phyloP scores from a whole-genome alignment of 768 basidiomycete genomes.

The Royoungia palumana region DNA sequence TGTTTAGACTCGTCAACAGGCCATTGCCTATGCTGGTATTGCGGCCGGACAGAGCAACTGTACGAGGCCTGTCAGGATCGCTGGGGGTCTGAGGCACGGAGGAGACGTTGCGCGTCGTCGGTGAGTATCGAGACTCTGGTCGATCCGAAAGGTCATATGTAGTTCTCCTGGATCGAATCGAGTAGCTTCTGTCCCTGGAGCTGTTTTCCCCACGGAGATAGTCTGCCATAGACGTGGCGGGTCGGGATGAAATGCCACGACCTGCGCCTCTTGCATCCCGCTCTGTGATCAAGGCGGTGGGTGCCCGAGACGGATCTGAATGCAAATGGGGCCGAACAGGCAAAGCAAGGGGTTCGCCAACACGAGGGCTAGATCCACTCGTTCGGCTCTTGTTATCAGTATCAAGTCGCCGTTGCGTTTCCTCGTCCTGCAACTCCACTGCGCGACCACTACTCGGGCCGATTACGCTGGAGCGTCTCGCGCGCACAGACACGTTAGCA shows the following conservation, averaged over 20 bases:
- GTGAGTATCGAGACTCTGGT: constrained; percentile 16
- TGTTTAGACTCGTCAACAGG: constrained; percentile 8
- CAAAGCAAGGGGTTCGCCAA: constrained; percentile 13
- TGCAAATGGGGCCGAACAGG: constrained; percentile 20
- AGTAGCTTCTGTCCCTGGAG: constrained; percentile 11
- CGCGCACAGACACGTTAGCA: constrained; percentile 12
- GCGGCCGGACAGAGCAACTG: constrained; percentile 8
- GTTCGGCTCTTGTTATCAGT: constrained; percentile 22
- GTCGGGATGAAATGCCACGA: constrained; percentile 30
- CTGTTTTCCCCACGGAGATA: constrained; percentile 33
- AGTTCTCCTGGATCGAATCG: constrained; percentile 21
- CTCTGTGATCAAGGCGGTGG: constrained; percentile 13
- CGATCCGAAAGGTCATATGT: constrained; percentile 26
- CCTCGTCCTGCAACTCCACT: constrained; percentile 27
- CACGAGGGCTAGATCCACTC: constrained; percentile 23
- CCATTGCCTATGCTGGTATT: constrained; percentile 15
- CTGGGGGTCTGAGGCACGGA: constrained; percentile 17
- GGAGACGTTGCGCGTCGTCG: constrained; percentile 5
- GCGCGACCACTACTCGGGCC: constrained; percentile 7
- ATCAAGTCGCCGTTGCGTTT: constrained; percentile 15
- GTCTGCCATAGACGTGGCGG: constrained; percentile 56
- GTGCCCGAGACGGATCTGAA: constrained; percentile 26
- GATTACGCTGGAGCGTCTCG: constrained; percentile 12
- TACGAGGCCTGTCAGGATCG: constrained; percentile 15
- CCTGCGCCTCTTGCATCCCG: constrained; percentile 21